These are phyloP conservation scores for Blumeria hordei DNA, from an alignment of 2,329 filamentous ascomycete genomes.

Conservation along the genomic window DNA sequence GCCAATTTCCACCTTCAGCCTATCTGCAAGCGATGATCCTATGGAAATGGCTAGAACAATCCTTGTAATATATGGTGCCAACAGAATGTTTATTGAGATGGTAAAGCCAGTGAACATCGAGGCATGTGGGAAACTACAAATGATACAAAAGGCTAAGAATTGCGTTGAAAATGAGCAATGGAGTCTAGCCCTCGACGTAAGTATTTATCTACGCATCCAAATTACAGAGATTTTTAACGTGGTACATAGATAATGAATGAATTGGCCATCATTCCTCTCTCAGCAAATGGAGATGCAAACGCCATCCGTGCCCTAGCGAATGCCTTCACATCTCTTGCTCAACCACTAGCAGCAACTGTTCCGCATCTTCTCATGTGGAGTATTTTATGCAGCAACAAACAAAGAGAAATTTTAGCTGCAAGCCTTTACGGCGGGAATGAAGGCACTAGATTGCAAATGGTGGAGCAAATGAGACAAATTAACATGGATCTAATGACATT, in stretches of 20 bases:
- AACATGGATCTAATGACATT: conserved; percentile 84
- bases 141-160: conserved; percentile 34
- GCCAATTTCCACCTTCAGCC: conserved; percentile 22
- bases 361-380: conserved; percentile 88
- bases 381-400: conserved; percentile 59
- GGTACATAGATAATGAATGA: conserved; percentile 38
- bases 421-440: conserved; percentile 55
- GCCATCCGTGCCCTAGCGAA: conserved; percentile 59
- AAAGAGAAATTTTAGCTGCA: conserved; percentile 45
- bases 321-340: conserved; percentile 54
- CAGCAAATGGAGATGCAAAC: conserved; percentile 48
- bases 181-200: conserved; percentile 38
- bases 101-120: conserved; percentile 33
- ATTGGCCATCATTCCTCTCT: conserved; percentile 59
- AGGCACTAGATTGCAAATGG: conserved; percentile 35
- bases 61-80: conserved; percentile 32
- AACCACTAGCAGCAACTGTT: conserved; percentile 68
- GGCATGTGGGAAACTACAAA: conserved; percentile 31
- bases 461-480: conserved; percentile 50
- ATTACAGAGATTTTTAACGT: conserved; percentile 7
- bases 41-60: conserved; percentile 37
- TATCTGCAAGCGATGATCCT: conserved; percentile 45
- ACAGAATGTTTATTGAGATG: conserved; percentile 33
- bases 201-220: conserved; percentile 13
- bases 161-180: conserved; percentile 33